phyloP scores from a whole-genome alignment of 2,329 filamentous ascomycete genomes.

The Fusarium sublunatum region DNA sequence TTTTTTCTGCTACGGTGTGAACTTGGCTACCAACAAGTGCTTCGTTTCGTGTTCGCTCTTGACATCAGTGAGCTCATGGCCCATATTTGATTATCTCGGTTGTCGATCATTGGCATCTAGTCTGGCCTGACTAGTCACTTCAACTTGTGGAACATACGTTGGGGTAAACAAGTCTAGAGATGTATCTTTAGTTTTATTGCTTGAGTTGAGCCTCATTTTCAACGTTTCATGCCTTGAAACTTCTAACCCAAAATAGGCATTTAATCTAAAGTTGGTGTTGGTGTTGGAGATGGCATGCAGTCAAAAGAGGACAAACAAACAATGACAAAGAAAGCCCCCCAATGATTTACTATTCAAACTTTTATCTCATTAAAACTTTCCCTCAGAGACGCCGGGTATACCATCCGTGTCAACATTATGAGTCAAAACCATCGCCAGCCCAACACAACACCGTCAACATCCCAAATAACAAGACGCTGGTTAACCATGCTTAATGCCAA shows the following conservation, averaged over 20 bases:
- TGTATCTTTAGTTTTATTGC: not conserved
- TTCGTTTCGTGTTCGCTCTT: conserved; percentile 22
- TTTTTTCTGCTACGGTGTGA: conserved; percentile 11
- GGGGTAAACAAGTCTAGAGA: not conserved
- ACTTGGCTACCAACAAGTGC: conserved; percentile 4
- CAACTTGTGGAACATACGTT: not conserved
- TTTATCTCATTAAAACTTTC: conserved; percentile 20
- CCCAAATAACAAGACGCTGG: conserved; percentile 1
- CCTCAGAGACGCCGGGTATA: conserved; percentile 36
- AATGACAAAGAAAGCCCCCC: conserved; percentile 4
- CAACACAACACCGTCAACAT: conserved; percentile 12
- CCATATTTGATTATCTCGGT: conserved; percentile 34
- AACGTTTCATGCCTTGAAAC: not conserved
- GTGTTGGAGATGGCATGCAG: too few relatives aligned
- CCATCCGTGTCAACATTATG: conserved; percentile 17
- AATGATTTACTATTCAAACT: conserved; percentile 21
- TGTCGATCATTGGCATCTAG: conserved; percentile 9
- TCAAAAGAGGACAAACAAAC: not conserved
- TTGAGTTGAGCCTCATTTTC: not conserved
- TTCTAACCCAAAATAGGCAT: not conserved
- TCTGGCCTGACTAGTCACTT: conserved; percentile 12
- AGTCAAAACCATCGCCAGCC: conserved; percentile 1
- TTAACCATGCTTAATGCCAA: conserved; percentile 6
- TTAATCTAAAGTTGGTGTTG: not conserved
- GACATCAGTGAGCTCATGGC: conserved; percentile 18